Conservation (phyloP, 2,329 filamentous ascomycete species). For the Cordyceps javanica region DNA sequence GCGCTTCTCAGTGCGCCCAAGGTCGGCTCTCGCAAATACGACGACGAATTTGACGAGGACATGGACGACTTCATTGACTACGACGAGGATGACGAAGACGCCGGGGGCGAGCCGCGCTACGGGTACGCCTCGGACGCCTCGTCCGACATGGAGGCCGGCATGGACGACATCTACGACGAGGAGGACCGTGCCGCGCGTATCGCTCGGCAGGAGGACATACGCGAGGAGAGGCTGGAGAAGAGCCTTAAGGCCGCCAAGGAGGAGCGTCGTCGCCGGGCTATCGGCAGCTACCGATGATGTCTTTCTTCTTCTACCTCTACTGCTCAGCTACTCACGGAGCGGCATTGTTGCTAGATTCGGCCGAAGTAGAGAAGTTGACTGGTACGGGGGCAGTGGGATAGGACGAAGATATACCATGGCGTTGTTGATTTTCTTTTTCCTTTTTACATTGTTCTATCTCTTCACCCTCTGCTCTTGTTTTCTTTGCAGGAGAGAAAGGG, state of each 20-base stretch:
- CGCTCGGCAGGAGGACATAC: conserved; percentile 62
- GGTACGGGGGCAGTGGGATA: background rate
- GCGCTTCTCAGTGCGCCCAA: conserved; percentile 32
- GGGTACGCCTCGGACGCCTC: conserved; percentile 59
- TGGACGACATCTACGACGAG: conserved; percentile 68
- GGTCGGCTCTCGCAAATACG: conserved; percentile 33
- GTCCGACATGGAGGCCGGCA: conserved; percentile 73
- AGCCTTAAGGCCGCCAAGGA: conserved; percentile 57
- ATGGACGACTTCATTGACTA: conserved; percentile 58
- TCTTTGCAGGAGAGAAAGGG: background rate
- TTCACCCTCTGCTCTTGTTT: background rate
- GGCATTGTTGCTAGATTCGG: too few relatives aligned
- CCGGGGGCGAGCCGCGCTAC: conserved; percentile 32
- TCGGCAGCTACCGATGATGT: conserved; percentile 19
- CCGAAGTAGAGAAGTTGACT: too few relatives aligned
- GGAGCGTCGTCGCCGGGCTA: conserved; percentile 40
- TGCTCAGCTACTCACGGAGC: too few relatives aligned
- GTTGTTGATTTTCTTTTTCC: conserved; percentile 10
- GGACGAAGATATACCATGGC: background rate
- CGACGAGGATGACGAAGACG: conserved; percentile 48
- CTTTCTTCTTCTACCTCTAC: background rate
- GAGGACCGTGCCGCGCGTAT: conserved; percentile 56
- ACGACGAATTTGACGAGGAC: conserved; percentile 58
- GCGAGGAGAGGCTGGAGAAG: conserved; percentile 57
- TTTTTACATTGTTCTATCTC: background rate